Evolutionary conservation across 1,284 basidiomycete species (phyloP).

Genomic region (Laetiporus sulphureus): DNA sequence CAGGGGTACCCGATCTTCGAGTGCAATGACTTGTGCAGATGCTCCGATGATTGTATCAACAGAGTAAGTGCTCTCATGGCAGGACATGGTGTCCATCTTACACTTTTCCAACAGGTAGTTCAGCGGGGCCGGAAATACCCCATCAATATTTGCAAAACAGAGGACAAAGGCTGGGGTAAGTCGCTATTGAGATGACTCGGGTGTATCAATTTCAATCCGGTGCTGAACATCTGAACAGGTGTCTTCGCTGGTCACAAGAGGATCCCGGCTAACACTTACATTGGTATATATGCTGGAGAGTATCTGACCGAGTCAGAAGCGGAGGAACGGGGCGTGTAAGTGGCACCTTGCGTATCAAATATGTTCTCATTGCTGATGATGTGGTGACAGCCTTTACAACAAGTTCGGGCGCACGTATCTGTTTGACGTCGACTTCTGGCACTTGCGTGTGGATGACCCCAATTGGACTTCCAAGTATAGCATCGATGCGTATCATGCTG

Average conservation of each 20-base stretch:
- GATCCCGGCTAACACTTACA: slow-evolving; percentile 65
- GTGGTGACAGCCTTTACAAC: slow-evolving; percentile 59
- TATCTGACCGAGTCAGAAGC: slow-evolving; percentile 62
- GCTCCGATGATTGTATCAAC: slow-evolving; percentile 76
- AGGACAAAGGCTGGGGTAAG: slow-evolving; percentile 78
- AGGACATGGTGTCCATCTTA: too few species aligned
- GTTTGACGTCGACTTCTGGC: slow-evolving; percentile 75
- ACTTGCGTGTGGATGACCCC: slow-evolving; percentile 37
- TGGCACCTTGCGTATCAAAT: slow-evolving; percentile 11
- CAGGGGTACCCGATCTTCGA: slow-evolving; percentile 72
- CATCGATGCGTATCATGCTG: slow-evolving; percentile 83
- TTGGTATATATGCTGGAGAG: slow-evolving; percentile 86
- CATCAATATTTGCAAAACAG: slow-evolving; percentile 63
- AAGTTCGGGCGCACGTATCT: slow-evolving; percentile 77
- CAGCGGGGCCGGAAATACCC: slow-evolving; percentile 67
- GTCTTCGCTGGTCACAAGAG: slow-evolving; percentile 57
- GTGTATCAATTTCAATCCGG: too few species aligned
- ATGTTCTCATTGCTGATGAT: background rate
- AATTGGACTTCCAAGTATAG: slow-evolving; percentile 37
- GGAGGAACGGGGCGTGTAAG: slow-evolving; percentile 63
- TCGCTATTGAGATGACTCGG: too few species aligned
- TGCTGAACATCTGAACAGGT: slow-evolving; percentile 61
- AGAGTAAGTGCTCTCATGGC: slow-evolving; percentile 43
- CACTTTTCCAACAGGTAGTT: slow-evolving; percentile 62
- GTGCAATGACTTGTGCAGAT: slow-evolving; percentile 79